These are phyloP conservation scores for Calonectria crousiana DNA, from an alignment of 2,329 filamentous ascomycete species.

Conservation along the genomic window DNA sequence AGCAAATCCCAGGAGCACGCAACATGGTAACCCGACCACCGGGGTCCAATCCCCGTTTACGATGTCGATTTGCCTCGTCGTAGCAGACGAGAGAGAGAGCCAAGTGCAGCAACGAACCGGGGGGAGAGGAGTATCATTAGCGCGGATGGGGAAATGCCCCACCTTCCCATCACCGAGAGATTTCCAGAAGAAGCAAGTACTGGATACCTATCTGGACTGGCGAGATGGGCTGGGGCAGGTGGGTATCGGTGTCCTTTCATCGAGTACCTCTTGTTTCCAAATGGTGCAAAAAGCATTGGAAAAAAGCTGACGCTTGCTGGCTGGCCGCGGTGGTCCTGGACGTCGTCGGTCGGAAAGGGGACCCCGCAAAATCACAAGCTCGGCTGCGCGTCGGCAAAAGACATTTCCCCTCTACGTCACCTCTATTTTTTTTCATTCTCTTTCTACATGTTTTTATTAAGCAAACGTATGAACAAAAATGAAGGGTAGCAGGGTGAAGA, in stretches of 20 bases:
- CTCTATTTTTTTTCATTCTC: conserved; percentile 4
- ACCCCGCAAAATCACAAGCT: conserved; percentile 71
- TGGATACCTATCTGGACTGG: neutral
- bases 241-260: neutral
- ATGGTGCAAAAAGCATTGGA: conserved; percentile 8
- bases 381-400: conserved; percentile 63
- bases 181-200: neutral
- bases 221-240: neutral
- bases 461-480: neutral
- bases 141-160: neutral
- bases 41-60: neutral
- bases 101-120: neutral
- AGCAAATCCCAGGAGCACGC: neutral
- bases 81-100: too few species aligned
- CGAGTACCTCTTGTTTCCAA: neutral
- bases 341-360: conserved; percentile 14
- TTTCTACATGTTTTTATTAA: neutral
- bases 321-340: neutral
- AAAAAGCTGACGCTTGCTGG: conserved; percentile 26
- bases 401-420: conserved; percentile 42
- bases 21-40: neutral
- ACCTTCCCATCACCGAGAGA: conserved; percentile 12
- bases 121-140: neutral
- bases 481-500: neutral
- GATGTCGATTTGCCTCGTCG: neutral